Percentiles rank a stretch among this genome's conserved stretches.
Conservation (phyloP, 345 rosid genomes). For the Rhodamnia argentea region DNA sequence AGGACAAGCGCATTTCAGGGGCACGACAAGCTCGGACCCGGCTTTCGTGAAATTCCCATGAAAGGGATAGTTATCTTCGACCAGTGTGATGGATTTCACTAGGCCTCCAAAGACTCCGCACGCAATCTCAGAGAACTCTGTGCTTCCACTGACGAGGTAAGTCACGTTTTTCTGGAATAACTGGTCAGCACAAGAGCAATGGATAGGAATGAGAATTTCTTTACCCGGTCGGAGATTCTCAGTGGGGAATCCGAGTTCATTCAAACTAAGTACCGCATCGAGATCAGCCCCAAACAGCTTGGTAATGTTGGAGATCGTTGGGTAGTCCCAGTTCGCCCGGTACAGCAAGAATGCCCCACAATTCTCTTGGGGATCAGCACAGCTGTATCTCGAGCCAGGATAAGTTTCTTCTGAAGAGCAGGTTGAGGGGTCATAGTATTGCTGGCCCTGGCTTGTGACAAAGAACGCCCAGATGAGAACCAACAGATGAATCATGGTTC, state of each 20-base stretch:
- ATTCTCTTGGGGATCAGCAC: conserved; percentile 12
- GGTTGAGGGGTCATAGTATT: conserved; percentile 22
- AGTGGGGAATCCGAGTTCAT: conserved; percentile 6
- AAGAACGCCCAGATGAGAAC: conserved; percentile 10
- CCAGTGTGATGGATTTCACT: conserved; percentile 15
- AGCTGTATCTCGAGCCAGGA: conserved; percentile 42
- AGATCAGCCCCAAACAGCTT: conserved; percentile 17
- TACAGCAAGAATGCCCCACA: conserved; percentile 38
- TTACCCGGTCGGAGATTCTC: conserved; percentile 20
- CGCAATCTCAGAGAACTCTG: conserved; percentile 19
- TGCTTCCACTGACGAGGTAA: conserved; percentile 9
- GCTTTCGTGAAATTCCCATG: not conserved
- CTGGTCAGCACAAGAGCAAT: conserved; percentile 24
- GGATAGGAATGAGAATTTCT: conserved; percentile 38
- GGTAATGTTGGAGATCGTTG: conserved; percentile 19
- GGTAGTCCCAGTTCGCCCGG: conserved; percentile 26
- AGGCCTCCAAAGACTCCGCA: conserved; percentile 39
- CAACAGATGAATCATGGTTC: conserved; percentile 18
- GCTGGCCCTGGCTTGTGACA: conserved; percentile 10
- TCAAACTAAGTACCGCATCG: conserved; percentile 13
- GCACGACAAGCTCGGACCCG: conserved; percentile 23
- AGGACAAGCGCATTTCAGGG: conserved; percentile 57
- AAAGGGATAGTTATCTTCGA: conserved; percentile 12
- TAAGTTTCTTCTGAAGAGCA: conserved; percentile 10
- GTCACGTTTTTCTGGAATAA: conserved; percentile 21